Base-by-base conservation (phyloP, 75 land plant genomes). In the Isoetes taiwanensis region DNA sequence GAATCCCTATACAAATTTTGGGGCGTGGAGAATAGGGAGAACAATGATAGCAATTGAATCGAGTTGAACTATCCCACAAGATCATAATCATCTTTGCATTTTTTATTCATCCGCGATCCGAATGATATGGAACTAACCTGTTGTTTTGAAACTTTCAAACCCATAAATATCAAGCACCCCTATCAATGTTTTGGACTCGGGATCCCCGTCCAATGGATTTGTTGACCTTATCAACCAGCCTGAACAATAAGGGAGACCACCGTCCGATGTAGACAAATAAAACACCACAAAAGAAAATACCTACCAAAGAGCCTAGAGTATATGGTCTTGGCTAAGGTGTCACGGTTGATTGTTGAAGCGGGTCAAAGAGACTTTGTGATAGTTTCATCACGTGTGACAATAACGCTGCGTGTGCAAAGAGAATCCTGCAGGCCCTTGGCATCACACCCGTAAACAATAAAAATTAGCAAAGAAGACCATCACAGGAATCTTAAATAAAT, bases 141-240 rank as follows among this genome's bases (percentile, higher is more conserved):
- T 94, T 43, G 72, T 75, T 75, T 94, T 94, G 83, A 94, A 94
- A 76, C 99, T 94, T 67, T 94, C 99, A 62, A 94, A 94, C 26
- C 99, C 99, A 67, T 94, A 94, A 16, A 94, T 94, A 74, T 94
- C 99, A 68, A 94, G 74, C 53, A 94, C 99, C n/a, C 99, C 99
- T 34, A 94, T 90, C 48, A 88, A 65, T 34, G 31, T 64, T 64
- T 81, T 82, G 30, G 99, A 94, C 34, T 77, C 46, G 42, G 96
- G 90, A 61, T 94, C 99, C n/a, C 69, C 88, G 99, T 30, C 99
- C 99, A 56, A 94, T 94, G 24, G 96, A 88, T 66, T 41, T 76
- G 48, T 94, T 94, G 10, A 94, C 78, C 54, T 84, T 94, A 30
- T 88, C 78, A 43, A 94, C 99, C 61, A 94, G 71, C 99, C 99